Evolutionary conservation across 2,329 filamentous ascomycete species (phyloP), one percentile per base, ranked within the genome.

Genomic region (Monilinia fructigena): DNA sequence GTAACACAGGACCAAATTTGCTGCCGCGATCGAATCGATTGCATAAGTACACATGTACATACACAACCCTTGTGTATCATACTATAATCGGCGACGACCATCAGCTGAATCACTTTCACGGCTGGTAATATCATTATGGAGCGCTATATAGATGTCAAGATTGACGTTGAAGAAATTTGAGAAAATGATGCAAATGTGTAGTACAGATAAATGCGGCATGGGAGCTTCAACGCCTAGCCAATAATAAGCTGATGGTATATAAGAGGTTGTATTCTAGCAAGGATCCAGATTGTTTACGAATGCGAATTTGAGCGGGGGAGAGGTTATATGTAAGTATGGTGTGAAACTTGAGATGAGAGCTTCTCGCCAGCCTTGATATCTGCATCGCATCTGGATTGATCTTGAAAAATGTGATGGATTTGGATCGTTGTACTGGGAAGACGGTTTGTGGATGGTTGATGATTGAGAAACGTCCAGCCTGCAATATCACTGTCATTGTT

Each of bases 251-350:
- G 31, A 42, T 38, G 58, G 58, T 26, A 61, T 28, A 50, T 61
- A 38, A 61, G 31, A 61, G 45, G 58, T 61, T 50, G 45, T 61
- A 61, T 50, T 50, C 23, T 12, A 42, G n/a, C 58, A 61, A 61
- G 58, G 1, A 50, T 61, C 45, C 18, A 2, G 50, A 52, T 50
- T 50, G 14, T 38, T 61, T 61, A n/a, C 45, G 58, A 50, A 50
- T 52, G 45, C 58, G 45, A 40, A 38, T 52, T 20, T 50, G 58
- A 31, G 45, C 45, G 58, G 58, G 58, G 58, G 20, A 59, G 45
- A 45, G 58, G 58, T 40, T 50, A 11, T 50, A 50, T 61, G 58
- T 61, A 26, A 50, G 45, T 61, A 50, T 61, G 58, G 45, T 38
- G 45, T 50, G 45, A 50, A 61, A 38, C 14, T 50, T 40, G n/a